Evolutionary conservation across 257 asterid genomes (phyloP), one percentile per base, ranked within the genome.

Genomic region (Apocynum venetum): DNA sequence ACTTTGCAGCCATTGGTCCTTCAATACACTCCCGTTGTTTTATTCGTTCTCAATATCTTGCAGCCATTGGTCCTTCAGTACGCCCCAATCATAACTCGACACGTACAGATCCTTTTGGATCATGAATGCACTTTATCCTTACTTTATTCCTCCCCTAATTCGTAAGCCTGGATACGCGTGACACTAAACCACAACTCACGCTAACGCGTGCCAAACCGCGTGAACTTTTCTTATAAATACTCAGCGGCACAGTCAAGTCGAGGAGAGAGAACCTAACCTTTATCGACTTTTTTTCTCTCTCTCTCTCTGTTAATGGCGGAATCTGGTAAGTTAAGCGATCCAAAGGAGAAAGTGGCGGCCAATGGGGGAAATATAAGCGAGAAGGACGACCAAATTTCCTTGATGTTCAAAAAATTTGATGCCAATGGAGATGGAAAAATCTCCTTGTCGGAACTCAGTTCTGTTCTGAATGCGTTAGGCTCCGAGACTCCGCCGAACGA

Each of bases 341-440:
- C 84, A 13, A 56, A 77, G 41, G 41, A 15, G 38, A 51, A 73
- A 35, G 49, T 61, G 19, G 12, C 47, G 38, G 53, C 67, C 59
- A 1, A 69, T 11, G 81, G 51, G 20, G 64, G 64, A 8, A 31
- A 51, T 2, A 60, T 13, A 67, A 73, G 69, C 20, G 61, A 78
- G 68, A 74, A 72, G 72, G 53, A 43, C 59, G 82, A 73, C 11
- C 83, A 84, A 63, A 85, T 83, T 12, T 84, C 53, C 74, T 17
- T 77, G 75, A 84, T 86, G 40, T 86, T 88, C 85, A 69, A 77
- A 51, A 88, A 88, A 75, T 89, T 89, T 75, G 93, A 89, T 64
- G 66, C 84, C 53, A 87, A 89, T 77, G 91, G 89, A 48, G 93
- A 89, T 81, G 91, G 91, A 0, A 87, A 76, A 80, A 89, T 89